Conservation (phyloP, 2,329 filamentous ascomycete genomes). For the Trichoderma sp. region DNA sequence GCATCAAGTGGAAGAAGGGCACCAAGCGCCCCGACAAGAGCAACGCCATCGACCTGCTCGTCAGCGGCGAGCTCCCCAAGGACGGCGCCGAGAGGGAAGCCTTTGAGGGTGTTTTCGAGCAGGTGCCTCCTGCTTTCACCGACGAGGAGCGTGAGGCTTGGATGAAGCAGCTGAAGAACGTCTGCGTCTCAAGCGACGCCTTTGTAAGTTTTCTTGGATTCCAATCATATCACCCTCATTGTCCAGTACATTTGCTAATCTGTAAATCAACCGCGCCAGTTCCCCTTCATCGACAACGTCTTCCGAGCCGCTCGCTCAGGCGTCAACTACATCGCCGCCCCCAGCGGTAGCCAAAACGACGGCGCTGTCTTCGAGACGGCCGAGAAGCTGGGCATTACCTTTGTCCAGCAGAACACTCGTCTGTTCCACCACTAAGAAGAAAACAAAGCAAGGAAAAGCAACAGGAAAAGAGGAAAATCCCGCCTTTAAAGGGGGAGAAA, state of each 20-base stretch:
- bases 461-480: neutral
- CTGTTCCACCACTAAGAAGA: conserved; percentile 86
- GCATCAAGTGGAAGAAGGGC: conserved; percentile 95
- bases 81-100: conserved; percentile 79
- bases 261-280: conserved; percentile 51
- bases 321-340: conserved; percentile 93
- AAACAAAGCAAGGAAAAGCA: neutral
- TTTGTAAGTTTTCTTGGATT: conserved; percentile 68
- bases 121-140: conserved; percentile 81
- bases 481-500: neutral
- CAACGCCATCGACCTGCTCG: conserved; percentile 95
- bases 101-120: conserved; percentile 88
- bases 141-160: conserved; percentile 82
- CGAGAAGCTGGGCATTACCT: conserved; percentile 88
- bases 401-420: conserved; percentile 91
- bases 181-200: conserved; percentile 89
- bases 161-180: conserved; percentile 77
- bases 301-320: conserved; percentile 88
- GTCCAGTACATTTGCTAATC: neutral
- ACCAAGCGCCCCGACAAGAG: conserved; percentile 96
- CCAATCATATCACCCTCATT: neutral
- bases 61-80: conserved; percentile 85
- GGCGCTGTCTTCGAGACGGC: conserved; percentile 80
- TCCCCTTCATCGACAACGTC: conserved; percentile 98
- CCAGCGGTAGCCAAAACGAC: conserved; percentile 87